Base-by-base conservation (phyloP, 257 asterid genomes). In the Salvia splendens region DNA sequence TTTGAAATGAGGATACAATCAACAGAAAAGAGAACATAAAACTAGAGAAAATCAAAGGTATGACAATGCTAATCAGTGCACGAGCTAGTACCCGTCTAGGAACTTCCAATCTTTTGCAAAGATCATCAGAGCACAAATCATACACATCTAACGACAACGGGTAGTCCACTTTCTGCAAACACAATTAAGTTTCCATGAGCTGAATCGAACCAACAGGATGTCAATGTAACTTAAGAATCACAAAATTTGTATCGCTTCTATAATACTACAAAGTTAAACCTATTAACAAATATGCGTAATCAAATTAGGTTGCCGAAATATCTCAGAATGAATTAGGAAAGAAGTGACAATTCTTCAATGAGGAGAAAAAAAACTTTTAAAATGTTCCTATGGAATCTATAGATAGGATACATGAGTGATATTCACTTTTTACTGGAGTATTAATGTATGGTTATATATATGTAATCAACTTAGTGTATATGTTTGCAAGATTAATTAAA, bases 91-190 rank as follows among this genome's bases (percentile, higher is more conserved):
- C 99, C 87, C 70, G 75, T 62, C 99, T 92, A 75, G 99, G 96
- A 75, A 78, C 89, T 73, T 91, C 96, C 79, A 91, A 75, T 79
- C 75, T 89, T 80, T 94, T 91, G 59, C 79, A 79, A 38, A 94
- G 93, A 70, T 87, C 96, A 69, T 94, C 99, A 5, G 99, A 94
- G 73, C 98, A 94, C 50, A 94, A 73, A 84, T 94, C 99, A 75
- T 77, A 87, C 68, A 91, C 95, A 78, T 94, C 99, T 65, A 94
- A 78, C 83, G 71, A 88, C 86, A 94, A 79, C 10, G 99, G 99
- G 70, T 91, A 94, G 80, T 87, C 95, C 77, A 94, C 99, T 89
- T 91, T 94, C 99, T 94, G 96, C 73, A 69, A 46, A 54, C 65
- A 36, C 57, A 59, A 48, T 51, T 28, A 70, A 41, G 50, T 58